Conservation (phyloP, 176 grass and related monocot species). For the Chloris gayana region DNA sequence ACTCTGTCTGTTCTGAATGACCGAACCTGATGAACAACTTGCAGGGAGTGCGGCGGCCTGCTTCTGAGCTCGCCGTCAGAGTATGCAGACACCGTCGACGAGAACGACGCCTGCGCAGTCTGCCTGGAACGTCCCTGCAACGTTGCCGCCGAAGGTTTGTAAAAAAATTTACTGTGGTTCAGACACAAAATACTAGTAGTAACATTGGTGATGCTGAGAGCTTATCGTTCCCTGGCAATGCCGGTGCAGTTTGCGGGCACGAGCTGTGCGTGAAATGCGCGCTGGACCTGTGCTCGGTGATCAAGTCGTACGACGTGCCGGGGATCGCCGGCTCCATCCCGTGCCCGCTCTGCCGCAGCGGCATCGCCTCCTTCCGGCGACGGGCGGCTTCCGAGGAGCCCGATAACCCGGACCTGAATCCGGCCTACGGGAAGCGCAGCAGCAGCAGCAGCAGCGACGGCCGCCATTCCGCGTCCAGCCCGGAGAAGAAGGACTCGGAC, state of each 20-base stretch:
- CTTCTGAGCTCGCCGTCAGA: conserved; percentile 31
- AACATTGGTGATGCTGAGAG: not conserved
- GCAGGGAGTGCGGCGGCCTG: conserved; percentile 59
- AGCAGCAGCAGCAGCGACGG: conserved; percentile 16
- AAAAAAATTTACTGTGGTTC: too few species aligned
- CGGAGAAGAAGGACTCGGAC: conserved; percentile 24
- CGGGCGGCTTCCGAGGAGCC: conserved; percentile 24
- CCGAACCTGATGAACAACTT: not conserved
- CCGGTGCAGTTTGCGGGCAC: conserved; percentile 72
- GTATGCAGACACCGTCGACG: conserved; percentile 30
- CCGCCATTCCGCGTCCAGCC: not conserved
- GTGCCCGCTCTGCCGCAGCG: conserved; percentile 88
- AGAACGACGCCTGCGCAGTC: conserved; percentile 59
- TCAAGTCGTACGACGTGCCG: conserved; percentile 54
- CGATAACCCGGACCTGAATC: conserved; percentile 1
- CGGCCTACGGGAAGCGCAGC: not conserved
- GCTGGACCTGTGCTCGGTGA: conserved; percentile 77
- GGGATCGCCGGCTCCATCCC: conserved; percentile 64
- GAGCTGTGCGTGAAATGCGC: conserved; percentile 85
- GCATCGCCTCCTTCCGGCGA: conserved; percentile 68
- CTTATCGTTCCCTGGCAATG: too few species aligned
- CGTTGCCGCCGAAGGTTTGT: conserved; percentile 72
- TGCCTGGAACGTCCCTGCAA: conserved; percentile 82
- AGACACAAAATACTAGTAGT: too few species aligned
- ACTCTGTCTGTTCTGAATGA: too few species aligned